These are phyloP conservation scores for Pichia sp. DNA, from an alignment of 1,139 yeast genomes.

Conservation along the genomic window DNA sequence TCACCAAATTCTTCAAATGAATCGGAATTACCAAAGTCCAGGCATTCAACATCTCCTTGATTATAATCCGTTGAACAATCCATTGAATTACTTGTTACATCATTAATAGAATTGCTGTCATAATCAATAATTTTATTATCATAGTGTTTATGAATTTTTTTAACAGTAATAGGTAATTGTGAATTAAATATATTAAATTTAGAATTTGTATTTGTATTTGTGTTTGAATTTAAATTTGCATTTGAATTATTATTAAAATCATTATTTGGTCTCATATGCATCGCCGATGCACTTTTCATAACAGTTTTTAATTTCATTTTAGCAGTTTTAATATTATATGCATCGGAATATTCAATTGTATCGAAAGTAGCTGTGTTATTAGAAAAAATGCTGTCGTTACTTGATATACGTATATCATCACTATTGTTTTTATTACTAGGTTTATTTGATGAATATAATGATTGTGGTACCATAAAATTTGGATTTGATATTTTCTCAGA, in stretches of 20 bases:
- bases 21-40: slow-evolving; percentile 27
- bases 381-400: not conserved
- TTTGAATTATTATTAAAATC: not conserved
- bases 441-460: too few relatives aligned
- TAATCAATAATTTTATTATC: not conserved
- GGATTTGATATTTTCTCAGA: slow-evolving; percentile 3
- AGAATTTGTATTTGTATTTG: not conserved
- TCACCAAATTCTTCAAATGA: slow-evolving; percentile 19
- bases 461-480: not conserved
- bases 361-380: slow-evolving; percentile 4
- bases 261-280: slow-evolving; percentile 30
- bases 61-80: slow-evolving; percentile 19
- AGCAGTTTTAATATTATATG: slow-evolving; percentile 40
- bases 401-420: slow-evolving; percentile 12
- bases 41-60: slow-evolving; percentile 23
- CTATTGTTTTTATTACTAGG: too few relatives aligned
- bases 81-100: slow-evolving; percentile 13
- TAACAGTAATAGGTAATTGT: not conserved
- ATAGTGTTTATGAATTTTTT: not conserved
- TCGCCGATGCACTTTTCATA: slow-evolving; percentile 33
- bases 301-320: slow-evolving; percentile 32
- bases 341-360: slow-evolving; percentile 47
- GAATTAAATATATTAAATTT: not conserved
- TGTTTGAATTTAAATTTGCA: not conserved
- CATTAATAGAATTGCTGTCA: slow-evolving; percentile 8